Base-by-base conservation (phyloP, 192 early-diverging fungal genomes). In the Cladochytrium replicatum region DNA sequence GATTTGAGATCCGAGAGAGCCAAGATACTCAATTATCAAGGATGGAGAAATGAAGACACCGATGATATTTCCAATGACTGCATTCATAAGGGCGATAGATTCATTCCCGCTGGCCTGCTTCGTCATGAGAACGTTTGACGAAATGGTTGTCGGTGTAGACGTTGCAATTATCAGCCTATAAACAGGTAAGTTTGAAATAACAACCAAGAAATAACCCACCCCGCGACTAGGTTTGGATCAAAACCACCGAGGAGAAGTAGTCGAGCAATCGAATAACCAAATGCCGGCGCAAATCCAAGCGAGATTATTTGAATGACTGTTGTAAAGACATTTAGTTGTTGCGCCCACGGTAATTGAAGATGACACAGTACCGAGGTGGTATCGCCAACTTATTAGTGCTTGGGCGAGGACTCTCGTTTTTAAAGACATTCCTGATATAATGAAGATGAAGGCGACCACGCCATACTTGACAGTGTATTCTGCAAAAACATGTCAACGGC, bases 71-170 rank as follows among this genome's bases (percentile, higher is more conserved):
- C 84, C 84, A 9, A 83, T 48, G 2, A 82, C 81, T 17, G 79
- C 75, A 60, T 82, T 82, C 51, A 77, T 76, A 22, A 83, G 42
- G 23, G 84, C 74, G 40, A 67, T 56, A 29, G 81, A 71, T 44
- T 84, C 84, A 46, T 74, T 82, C 17, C 84, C 84, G 17, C 52
- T 39, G 26, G 81, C 78, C 38, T 78, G 74, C 48, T 75, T 74
- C 13, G 84, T 86, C 84, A 86, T 86, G 47, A 86, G 70, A 4
- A 82, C 80, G 55, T 86, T 86, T 11, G 84, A 86, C 2, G 81
- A 81, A 38, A 86, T 77, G 4, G 84, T 86, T 0, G 84, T 86
- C 0, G 84, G 84, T 2, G 74, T 81, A 5, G 69, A 62, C 8
- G 72, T 74, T 32, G 75, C 70, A 46, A 86, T 75, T 8, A 83